Evolutionary conservation across 139 green algal species (phyloP).

Genomic region (Desmodesmus armatus): DNA sequence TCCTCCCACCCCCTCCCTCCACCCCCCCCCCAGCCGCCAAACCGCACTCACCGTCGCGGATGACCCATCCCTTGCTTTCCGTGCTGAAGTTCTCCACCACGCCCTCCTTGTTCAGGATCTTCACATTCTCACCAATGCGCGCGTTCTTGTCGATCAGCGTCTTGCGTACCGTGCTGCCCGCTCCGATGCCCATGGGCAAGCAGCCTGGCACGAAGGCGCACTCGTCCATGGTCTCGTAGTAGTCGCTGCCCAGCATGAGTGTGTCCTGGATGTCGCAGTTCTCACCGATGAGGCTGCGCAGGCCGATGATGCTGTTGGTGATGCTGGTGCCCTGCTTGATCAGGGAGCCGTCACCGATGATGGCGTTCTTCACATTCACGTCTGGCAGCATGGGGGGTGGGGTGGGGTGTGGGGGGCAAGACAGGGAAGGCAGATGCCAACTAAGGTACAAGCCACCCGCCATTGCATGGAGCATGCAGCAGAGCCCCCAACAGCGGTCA

Average conservation of each 20-base stretch:
- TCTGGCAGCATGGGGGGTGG: too few relatives aligned
- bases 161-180: conserved; percentile 61
- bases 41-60: too few relatives aligned
- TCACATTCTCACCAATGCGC: conserved; percentile 88
- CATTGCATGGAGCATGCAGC: too few relatives aligned
- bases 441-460: neutral
- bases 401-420: too few relatives aligned
- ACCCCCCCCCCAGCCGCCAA: too few relatives aligned
- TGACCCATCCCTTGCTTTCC: conserved; percentile 94
- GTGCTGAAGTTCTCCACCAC: conserved; percentile 85
- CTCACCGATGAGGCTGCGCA: conserved; percentile 68
- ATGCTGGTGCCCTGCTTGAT: conserved; percentile 71
- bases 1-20: too few relatives aligned
- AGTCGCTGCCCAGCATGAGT: conserved; percentile 98
- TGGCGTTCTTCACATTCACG: conserved; percentile 66
- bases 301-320: conserved; percentile 58
- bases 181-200: conserved; percentile 97
- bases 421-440: too few relatives aligned
- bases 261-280: conserved; percentile 76
- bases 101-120: conserved; percentile 93
- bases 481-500: too few relatives aligned
- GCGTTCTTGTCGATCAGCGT: conserved; percentile 99
- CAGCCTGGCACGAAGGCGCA: conserved; percentile 76
- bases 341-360: conserved; percentile 83
- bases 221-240: conserved; percentile 96